Evolutionary conservation across 2,329 filamentous ascomycete species (phyloP), one percentile per base, ranked within the genome.

Genomic region (Xylariaceae sp.): DNA sequence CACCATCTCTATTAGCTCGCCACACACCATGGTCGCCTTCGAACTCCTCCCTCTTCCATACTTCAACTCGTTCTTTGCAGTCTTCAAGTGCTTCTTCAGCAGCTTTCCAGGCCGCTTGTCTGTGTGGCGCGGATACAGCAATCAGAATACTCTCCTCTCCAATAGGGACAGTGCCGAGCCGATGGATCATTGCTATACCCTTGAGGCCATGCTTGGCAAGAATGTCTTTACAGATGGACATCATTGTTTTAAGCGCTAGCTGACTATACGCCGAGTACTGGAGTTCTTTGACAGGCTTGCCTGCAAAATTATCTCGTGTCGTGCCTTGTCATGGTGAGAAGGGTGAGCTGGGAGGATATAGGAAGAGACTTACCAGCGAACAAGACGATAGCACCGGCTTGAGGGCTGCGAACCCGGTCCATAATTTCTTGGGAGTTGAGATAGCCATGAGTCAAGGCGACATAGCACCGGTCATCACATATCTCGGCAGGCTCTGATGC

Each of bases 31-130:
- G 83, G 17, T 81, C 84, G 1, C 78, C 84, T 34, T 77, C 80
- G 71, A 96, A 96, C 62, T 89, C 85, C 68, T 97, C 91, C 50
- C 81, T 72, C 68, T 96, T 96, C 91, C 91, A 96, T 32, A 98
- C 83, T 70, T 98, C 93, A n/a, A 88, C 88, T 51, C 75, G 81
- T 41, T 78, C 79, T 69, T 97, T 98, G 59, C 87, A 89, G 61
- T 79, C 71, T 68, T 97, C 91, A 44, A 97, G 68, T 26, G 89
- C 86, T 66, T 94, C 88, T 68, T 97, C 91, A 0, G 87, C 91
- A 0, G 86, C 91, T 54, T 71, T 69, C 91, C 91, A 98, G 4
- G 88, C 90, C 12, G 85, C 87, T 53, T 85, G 78, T 7, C 93
- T 74, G 67, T 97, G 93, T 28, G 86, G 81, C 19, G 87, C 77